A percentile compares a stretch with the other conserved stretches of the same genome.
Evolutionary conservation across 2,329 filamentous ascomycete genomes (phyloP).

Genomic region (Aspergillus proliferans): DNA sequence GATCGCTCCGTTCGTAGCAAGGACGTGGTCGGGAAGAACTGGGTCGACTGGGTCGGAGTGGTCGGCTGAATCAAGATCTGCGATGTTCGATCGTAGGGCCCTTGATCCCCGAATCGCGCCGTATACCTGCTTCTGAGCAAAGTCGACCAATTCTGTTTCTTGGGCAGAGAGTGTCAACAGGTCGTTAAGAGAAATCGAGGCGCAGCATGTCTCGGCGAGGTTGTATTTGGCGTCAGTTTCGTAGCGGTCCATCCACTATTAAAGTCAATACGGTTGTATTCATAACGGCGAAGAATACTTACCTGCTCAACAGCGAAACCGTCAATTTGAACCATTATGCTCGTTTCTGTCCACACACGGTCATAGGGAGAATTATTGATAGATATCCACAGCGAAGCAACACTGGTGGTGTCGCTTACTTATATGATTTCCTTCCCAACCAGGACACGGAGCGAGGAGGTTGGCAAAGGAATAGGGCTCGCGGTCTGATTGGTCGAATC

Average conservation of each 20-base stretch:
- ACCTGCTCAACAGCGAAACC: constrained; percentile 17
- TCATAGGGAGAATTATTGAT: too few species aligned
- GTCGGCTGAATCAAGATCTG: constrained; percentile 16
- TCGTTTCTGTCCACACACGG: too few species aligned
- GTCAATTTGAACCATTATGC: constrained; percentile 15
- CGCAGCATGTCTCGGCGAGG: constrained; percentile 72
- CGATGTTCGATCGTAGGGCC: constrained; percentile 23
- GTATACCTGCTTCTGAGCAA: constrained; percentile 21
- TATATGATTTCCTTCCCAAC: neutral
- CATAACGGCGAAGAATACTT: neutral
- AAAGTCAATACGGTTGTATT: constrained; percentile 1
- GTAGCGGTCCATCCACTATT: constrained; percentile 53
- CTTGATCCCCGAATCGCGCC: constrained; percentile 20
- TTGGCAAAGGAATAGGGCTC: neutral
- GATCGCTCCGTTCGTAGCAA: constrained; percentile 76
- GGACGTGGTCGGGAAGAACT: constrained; percentile 55
- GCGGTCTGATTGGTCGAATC: constrained; percentile 12
- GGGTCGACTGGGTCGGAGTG: constrained; percentile 5
- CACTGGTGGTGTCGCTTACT: neutral
- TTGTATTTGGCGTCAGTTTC: constrained; percentile 55
- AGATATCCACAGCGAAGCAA: neutral
- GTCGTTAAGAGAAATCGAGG: constrained; percentile 66
- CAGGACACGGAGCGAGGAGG: too few species aligned
- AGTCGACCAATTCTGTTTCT: constrained; percentile 8
- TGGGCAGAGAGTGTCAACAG: constrained; percentile 45